Conservation (phyloP, 1,139 yeast species). For the Yamadazyma triangularis region DNA sequence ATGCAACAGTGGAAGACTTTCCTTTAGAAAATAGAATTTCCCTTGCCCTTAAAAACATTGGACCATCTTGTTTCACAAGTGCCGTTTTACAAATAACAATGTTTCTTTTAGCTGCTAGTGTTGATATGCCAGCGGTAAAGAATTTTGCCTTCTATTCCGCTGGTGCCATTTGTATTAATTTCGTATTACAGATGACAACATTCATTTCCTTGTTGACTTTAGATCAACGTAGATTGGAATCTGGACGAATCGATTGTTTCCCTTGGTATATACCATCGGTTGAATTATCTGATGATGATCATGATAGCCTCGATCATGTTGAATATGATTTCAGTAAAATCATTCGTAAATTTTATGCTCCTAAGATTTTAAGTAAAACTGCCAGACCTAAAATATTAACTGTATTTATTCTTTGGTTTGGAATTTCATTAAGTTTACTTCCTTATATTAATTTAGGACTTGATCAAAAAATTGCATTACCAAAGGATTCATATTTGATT, state of each 20-base stretch:
- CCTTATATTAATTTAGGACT: slow-evolving; percentile 75
- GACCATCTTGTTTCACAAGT: slow-evolving; percentile 82
- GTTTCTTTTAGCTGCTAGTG: slow-evolving; percentile 73
- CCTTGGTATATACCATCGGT: slow-evolving; percentile 39
- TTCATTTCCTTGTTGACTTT: slow-evolving; percentile 69
- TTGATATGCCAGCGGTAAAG: slow-evolving; percentile 92
- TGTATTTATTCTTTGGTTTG: slow-evolving; percentile 57
- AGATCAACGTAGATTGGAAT: slow-evolving; percentile 62
- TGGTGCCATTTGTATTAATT: slow-evolving; percentile 75
- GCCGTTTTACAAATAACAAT: slow-evolving; percentile 73
- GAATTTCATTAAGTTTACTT: slow-evolving; percentile 60
- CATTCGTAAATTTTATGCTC: slow-evolving; percentile 35
- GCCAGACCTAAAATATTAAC: slow-evolving; percentile 47
- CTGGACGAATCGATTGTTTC: slow-evolving; percentile 54
- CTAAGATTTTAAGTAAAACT: slow-evolving; percentile 48
- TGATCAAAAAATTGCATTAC: slow-evolving; percentile 87
- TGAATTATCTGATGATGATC: slow-evolving; percentile 12
- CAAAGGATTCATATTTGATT: slow-evolving; percentile 74
- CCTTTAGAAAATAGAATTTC: slow-evolving; percentile 50
- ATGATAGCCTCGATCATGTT: slow-evolving; percentile 1
- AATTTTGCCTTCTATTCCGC: slow-evolving; percentile 92
- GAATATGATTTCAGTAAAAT: slow-evolving; percentile 24
- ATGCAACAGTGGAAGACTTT: slow-evolving; percentile 26
- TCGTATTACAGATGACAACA: slow-evolving; percentile 73
- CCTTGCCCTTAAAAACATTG: slow-evolving; percentile 63